Conservation (phyloP, 1,284 basidiomycete species). For the Porodaedalea pini region DNA sequence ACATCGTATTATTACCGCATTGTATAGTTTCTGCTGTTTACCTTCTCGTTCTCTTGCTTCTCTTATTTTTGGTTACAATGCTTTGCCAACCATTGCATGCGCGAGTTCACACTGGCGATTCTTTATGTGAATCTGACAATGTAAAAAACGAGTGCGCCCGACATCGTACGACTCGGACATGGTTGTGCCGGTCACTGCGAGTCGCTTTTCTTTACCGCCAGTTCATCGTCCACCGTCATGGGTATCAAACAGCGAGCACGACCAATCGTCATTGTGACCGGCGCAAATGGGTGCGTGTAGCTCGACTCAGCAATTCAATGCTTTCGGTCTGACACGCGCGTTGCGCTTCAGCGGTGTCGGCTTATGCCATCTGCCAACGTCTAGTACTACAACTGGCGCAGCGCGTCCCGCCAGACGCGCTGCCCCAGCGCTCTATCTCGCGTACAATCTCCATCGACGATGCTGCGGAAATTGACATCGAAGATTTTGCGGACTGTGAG, state of each 20-base stretch:
- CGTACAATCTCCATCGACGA: constrained; percentile 1
- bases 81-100: no score
- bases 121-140: background rate
- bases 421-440: constrained; percentile 36
- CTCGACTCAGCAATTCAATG: background rate
- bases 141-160: background rate
- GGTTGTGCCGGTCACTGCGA: no score
- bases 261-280: constrained; percentile 62
- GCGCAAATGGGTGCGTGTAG: constrained; percentile 58
- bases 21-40: constrained; percentile 5
- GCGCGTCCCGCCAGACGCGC: constrained; percentile 45
- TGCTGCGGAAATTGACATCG: background rate
- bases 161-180: background rate
- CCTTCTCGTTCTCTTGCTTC: background rate
- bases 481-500: constrained; percentile 33
- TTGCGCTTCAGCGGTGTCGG: constrained; percentile 71
- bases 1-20: constrained; percentile 10
- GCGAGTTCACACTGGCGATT: background rate
- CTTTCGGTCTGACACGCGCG: background rate
- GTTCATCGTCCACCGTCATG: no score
- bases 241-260: constrained; percentile 20
- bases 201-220: no score
- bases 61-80: background rate
- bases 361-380: constrained; percentile 77
- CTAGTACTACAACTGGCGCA: constrained; percentile 69